Evolutionary conservation across 1,284 basidiomycete genomes (phyloP), one percentile per base, ranked within the genome.

Genomic region (Microbotryomycetes sp.): DNA sequence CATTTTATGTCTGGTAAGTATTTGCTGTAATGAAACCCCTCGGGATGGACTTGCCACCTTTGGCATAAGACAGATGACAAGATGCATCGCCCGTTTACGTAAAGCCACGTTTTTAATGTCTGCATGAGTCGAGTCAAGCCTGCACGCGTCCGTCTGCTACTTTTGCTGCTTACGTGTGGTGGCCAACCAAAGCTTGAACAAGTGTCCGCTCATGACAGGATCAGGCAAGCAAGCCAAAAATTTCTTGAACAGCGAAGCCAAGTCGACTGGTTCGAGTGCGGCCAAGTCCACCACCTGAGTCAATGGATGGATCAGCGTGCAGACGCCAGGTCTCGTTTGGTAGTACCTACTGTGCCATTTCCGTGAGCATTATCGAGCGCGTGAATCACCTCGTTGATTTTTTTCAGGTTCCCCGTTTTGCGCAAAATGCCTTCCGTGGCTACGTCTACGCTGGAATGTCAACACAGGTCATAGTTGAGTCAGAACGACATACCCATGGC

Each of bases 1-100:
- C 35, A 11, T 18, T 9, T 41, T 41, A 41, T 9, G 9, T 18
- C 35, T 18, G 11, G 35, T 18, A 41, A 41, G 35, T 11, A 9
- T 11, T 18, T 45, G 7, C 46, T 46, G 23, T 35, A 30, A 45
- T 13, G 28, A 13, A 28, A 45, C 13, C 29, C 13, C 11, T 15
- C 28, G 26, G 21, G 27, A 23, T 28, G 4, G 3, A 56, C 54
- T 26, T 9, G 56, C 59, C 13, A 49, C 57, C 6, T 57, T 59
- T 1, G 65, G 65, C 65, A 66, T 64, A 9, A 66, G 30, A 30
- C 65, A 66, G 26, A 66, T 41, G 2, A 64, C 62, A 41, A 66
- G 59, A 28, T 66, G 65, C 65, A 66, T 61, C 1, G 59, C 59
- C 2, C 65, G 35, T 4, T 57, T 48, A 1, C 65, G 35, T 5